Conservation (phyloP, 371 early-diverging fungal species). For the Mucor piriformis region DNA sequence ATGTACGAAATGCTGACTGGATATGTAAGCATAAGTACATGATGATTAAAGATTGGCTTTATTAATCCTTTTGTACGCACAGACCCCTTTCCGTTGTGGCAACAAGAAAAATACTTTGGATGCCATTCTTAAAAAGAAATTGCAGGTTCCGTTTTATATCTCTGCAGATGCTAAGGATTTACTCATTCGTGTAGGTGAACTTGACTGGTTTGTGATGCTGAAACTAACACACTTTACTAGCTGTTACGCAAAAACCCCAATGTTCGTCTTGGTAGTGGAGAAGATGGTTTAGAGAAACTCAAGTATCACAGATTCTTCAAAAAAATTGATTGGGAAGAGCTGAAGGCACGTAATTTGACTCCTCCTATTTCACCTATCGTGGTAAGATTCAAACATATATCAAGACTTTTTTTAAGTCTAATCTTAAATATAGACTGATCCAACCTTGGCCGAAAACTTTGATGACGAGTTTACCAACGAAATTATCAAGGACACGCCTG, state of each 20-base stretch:
- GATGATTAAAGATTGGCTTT: background rate
- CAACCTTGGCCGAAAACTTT: constrained; percentile 52
- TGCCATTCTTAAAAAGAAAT: constrained; percentile 76
- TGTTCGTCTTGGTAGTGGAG: constrained; percentile 65
- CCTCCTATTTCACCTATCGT: constrained; percentile 82
- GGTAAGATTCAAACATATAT: constrained; percentile 33
- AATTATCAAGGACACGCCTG: constrained; percentile 44
- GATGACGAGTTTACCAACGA: constrained; percentile 50
- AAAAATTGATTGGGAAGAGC: constrained; percentile 79
- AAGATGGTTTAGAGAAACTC: constrained; percentile 76
- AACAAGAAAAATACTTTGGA: constrained; percentile 81
- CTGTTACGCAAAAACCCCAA: constrained; percentile 74
- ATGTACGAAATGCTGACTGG: constrained; percentile 89
- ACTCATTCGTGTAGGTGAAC: constrained; percentile 40
- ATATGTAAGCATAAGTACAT: constrained; percentile 29
- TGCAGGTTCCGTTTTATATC: constrained; percentile 75
- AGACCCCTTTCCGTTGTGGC: constrained; percentile 77
- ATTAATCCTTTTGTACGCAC: background rate
- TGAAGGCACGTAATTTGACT: constrained; percentile 60
- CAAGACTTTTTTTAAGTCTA: background rate
- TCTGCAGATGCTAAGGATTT: constrained; percentile 70
- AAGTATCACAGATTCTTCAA: constrained; percentile 89
- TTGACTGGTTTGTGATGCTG: background rate
- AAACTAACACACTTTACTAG: constrained; percentile 24
- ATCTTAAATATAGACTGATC: constrained; percentile 38